Evolutionary conservation across 306 rosid species (phyloP), one percentile per base, ranked within the genome.

Genomic region (Aeschynomene evenia): DNA sequence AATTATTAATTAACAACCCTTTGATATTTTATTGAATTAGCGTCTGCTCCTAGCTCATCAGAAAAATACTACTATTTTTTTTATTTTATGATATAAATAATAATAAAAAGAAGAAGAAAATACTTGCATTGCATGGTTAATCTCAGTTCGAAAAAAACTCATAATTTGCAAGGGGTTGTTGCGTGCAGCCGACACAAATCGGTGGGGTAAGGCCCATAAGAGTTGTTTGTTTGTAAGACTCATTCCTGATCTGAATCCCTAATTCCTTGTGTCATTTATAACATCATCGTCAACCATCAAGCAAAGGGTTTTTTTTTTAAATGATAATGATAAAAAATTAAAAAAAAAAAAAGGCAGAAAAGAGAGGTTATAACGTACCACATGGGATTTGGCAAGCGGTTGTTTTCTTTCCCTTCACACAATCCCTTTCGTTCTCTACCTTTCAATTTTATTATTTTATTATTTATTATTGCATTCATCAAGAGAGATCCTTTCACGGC

Each of bases 341-440:
- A n/a, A n/a, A n/a, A n/a, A n/a, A n/a, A n/a, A n/a, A n/a, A n/a
- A n/a, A n/a, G 9, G 9, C n/a, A 48, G 12, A 1, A 36, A 19
- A 24, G 53, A 39, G 22, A 53, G 24, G 13, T 52, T 28, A 4
- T 56, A 45, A 16, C 74, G 43, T 45, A 57, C 7, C 73, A 58
- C 60, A 21, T 53, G 75, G 28, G 61, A 66, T 57, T 71, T 18
- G 60, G 59, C 64, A 49, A 40, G 3, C 4, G 16, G 28, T 69
- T 40, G 43, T 66, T 66, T 78, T 66, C 78, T 57, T 66, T 77
- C 54, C 45, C 56, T 36, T 78, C 63, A 78, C 78, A 72, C 74
- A 66, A 71, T 65, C 57, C 21, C 68, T 61, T 75, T 77, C 63
- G 26, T 23, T 50, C 29, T 26, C 4, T 14, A 33, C 7, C 26